Percentiles rank a stretch among this genome's conserved stretches.
phyloP scores from a whole-genome alignment of 805 yeast genomes.

The Candida maris region DNA sequence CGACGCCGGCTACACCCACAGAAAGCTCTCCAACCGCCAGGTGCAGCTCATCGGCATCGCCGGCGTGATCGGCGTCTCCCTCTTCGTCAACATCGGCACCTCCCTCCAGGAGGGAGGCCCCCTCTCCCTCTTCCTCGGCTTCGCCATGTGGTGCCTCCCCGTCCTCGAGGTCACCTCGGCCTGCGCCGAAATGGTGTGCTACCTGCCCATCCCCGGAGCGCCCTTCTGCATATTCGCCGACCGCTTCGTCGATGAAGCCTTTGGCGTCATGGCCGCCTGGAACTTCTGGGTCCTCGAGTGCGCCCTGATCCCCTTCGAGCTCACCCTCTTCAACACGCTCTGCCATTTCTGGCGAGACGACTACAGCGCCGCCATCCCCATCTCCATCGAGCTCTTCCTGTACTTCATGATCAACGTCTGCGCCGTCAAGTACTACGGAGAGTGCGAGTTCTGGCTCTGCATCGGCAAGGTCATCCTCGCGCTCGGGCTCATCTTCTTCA shows the following conservation, averaged over 20 bases:
- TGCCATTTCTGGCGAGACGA: conserved; percentile 50
- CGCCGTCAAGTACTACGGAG: conserved; percentile 50
- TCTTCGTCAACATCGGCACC: conserved; percentile 36
- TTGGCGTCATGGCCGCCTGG: conserved; percentile 34
- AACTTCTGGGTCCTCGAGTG: conserved; percentile 42
- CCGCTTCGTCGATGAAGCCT: conserved; percentile 36
- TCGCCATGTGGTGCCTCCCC: conserved; percentile 31
- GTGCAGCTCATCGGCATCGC: conserved; percentile 39
- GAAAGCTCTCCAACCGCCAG: conserved; percentile 35
- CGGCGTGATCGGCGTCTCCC: conserved; percentile 38
- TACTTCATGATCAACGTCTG: conserved; percentile 42
- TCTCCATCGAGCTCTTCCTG: conserved; percentile 39
- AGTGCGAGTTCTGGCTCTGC: conserved; percentile 44
- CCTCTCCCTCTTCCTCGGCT: conserved; percentile 31
- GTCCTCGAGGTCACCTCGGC: conserved; percentile 33
- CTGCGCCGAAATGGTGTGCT: conserved; percentile 36
- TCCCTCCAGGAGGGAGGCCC: conserved; percentile 36
- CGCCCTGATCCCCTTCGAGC: conserved; percentile 46
- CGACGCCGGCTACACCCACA: conserved; percentile 6
- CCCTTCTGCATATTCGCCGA: conserved; percentile 38
- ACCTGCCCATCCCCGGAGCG: conserved; percentile 33
- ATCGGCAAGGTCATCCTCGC: conserved; percentile 47
- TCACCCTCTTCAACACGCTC: conserved; percentile 48
- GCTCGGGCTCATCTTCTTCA: conserved; percentile 45
- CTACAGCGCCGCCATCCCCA: conserved; percentile 45